Evolutionary conservation across 306 rosid genomes (phyloP).

Genomic region (Herpetospermum pedunculosum): DNA sequence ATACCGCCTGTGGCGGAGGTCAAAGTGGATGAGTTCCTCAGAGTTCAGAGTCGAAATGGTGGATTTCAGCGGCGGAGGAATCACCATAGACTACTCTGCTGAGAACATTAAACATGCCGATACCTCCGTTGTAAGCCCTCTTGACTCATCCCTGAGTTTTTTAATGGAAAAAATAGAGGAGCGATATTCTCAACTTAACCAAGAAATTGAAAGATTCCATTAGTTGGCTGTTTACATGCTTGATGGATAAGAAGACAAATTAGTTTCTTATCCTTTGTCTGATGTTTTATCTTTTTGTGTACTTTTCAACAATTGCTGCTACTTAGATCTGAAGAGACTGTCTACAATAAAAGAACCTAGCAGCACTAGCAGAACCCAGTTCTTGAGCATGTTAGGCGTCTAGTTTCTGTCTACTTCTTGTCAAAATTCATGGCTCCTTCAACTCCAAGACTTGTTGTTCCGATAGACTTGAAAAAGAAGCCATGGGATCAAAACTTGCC

Average conservation of each 20-base stretch:
- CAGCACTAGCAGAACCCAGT: neutral
- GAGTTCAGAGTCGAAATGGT: constrained; percentile 68
- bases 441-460: constrained; percentile 41
- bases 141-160: neutral
- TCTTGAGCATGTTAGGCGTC: neutral
- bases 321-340: neutral
- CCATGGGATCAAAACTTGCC: constrained; percentile 66
- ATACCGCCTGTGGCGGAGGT: constrained; percentile 45
- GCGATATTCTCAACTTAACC: neutral
- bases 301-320: neutral
- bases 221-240: neutral
- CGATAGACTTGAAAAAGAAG: constrained; percentile 52
- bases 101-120: constrained; percentile 44
- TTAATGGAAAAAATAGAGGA: neutral
- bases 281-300: neutral
- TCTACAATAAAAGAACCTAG: neutral
- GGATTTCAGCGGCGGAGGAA: constrained; percentile 65
- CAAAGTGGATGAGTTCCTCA: constrained; percentile 32
- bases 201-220: neutral
- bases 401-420: neutral
- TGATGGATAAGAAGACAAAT: neutral
- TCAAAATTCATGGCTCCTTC: constrained; percentile 50
- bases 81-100: constrained; percentile 52
- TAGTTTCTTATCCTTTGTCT: neutral
- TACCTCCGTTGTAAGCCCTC: constrained; percentile 48